Conservation (phyloP, 2,329 filamentous ascomycete genomes). For the Penicillium expansum region DNA sequence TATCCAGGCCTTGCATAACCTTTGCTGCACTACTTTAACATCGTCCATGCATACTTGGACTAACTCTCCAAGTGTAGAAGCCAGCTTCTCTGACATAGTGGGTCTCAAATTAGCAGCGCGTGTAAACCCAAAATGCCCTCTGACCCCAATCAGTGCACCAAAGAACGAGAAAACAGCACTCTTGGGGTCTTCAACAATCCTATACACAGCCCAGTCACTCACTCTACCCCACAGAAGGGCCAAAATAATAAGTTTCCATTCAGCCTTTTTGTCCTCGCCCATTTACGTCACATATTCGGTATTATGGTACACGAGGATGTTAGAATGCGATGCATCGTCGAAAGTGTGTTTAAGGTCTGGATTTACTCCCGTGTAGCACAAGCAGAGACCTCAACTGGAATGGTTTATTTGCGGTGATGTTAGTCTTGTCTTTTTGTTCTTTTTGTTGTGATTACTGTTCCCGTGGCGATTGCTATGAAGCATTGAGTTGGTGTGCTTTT, state of each 20-base stretch:
- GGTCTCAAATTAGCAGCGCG: not conserved
- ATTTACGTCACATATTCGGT: too few relatives aligned
- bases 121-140: not conserved
- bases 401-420: not conserved
- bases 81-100: not conserved
- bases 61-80: not conserved
- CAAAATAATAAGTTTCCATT: too few relatives aligned
- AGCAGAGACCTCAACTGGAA: not conserved
- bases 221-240: too few relatives aligned
- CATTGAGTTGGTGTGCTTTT: not conserved
- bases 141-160: not conserved
- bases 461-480: not conserved
- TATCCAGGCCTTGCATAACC: not conserved
- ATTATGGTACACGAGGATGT: too few relatives aligned
- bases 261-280: too few relatives aligned
- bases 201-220: too few relatives aligned
- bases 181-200: not conserved
- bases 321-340: too few relatives aligned
- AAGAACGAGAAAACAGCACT: not conserved
- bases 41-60: not conserved
- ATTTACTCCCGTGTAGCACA: not conserved
- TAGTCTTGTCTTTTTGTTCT: not conserved
- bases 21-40: not conserved
- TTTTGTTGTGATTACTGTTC: not conserved
- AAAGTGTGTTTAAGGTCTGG: too few relatives aligned